Evolutionary conservation across 192 early-diverging fungal species (phyloP), one percentile per base, ranked within the genome.

Genomic region (Backusella australiensis): DNA sequence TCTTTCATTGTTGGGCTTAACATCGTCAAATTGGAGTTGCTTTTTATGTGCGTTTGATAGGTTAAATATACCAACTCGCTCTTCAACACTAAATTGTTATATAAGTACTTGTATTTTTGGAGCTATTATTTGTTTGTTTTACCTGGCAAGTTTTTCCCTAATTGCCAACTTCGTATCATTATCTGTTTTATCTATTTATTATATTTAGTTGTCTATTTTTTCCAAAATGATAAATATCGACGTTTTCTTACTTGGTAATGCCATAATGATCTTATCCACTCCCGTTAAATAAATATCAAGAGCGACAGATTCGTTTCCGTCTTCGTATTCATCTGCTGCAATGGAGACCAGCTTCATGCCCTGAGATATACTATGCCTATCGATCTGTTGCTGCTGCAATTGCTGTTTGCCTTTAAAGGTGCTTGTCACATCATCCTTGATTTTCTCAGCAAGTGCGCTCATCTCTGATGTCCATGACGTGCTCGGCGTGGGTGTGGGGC

Each of bases 181-280:
- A 34, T 78, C 77, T 0, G 67, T 73, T 21, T 73, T 78, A 23
- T 73, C 77, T 78, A 69, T 52, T 32, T 63, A 8, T 2, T 26
- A 9, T 19, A 17, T 63, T 29, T 63, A 34, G 21, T 29, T 63
- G 5, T 63, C 6, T 12, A 34, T 52, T 52, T 34, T 35, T 35
- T 6, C 11, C 12, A 39, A 38, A 49, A 49, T 6, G 6, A n/a
- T 39, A n/a, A 6, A 2, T 12, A 38, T 63, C 56, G 56, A 34
- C 71, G 38, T 36, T 19, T 19, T 35, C 73, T 67, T 83, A 83
- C 81, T 78, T 65, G 81, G 81, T 53, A 83, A 66, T 23, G 81
- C 81, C 78, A 79, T 83, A 6, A 83, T 29, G 34, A 83, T 83
- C 35, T 83, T 83, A 34, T 83, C 81, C 49, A 83, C 32, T 6